These are phyloP conservation scores for Colletotrichum sp. DNA, from an alignment of 2,329 filamentous ascomycete genomes.

Conservation along the genomic window DNA sequence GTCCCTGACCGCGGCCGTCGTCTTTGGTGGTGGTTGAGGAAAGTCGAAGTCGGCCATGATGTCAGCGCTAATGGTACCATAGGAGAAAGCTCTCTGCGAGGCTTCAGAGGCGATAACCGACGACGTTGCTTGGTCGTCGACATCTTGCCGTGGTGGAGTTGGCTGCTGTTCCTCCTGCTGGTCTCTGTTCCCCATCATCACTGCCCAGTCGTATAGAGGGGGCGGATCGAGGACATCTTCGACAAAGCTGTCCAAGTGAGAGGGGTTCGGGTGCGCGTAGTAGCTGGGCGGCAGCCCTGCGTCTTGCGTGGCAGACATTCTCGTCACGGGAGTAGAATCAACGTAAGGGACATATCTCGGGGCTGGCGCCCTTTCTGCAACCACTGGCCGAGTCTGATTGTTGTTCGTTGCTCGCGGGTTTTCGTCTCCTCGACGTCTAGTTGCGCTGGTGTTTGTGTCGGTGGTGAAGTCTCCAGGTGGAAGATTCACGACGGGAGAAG, in stretches of 20 bases:
- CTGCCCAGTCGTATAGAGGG: constrained; percentile 32
- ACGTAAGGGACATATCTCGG: constrained; percentile 27
- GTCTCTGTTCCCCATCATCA: constrained; percentile 20
- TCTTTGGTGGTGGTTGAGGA: neutral
- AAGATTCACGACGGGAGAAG: neutral
- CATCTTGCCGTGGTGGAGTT: neutral
- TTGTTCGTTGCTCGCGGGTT: neutral
- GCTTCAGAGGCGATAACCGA: neutral
- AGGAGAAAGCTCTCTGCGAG: neutral
- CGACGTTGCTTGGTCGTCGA: neutral
- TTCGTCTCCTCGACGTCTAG: neutral
- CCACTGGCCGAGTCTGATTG: neutral
- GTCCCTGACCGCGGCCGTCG: neutral
- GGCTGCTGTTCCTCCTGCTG: neutral
- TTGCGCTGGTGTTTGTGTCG: neutral
- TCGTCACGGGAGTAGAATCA: constrained; percentile 28
- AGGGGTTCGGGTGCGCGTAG: constrained; percentile 34
- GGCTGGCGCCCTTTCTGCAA: neutral
- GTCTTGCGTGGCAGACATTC: constrained; percentile 29
- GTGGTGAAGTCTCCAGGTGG: neutral
- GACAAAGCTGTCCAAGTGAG: constrained; percentile 34
- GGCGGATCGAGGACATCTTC: constrained; percentile 34
- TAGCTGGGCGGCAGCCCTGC: constrained; percentile 12
- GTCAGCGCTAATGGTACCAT: constrained; percentile 12
- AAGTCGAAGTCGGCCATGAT: constrained; percentile 20